Percentiles rank a stretch among this genome's conserved stretches.
Conservation (phyloP, 1,139 yeast genomes). For the Suhomyces bokatorum region DNA sequence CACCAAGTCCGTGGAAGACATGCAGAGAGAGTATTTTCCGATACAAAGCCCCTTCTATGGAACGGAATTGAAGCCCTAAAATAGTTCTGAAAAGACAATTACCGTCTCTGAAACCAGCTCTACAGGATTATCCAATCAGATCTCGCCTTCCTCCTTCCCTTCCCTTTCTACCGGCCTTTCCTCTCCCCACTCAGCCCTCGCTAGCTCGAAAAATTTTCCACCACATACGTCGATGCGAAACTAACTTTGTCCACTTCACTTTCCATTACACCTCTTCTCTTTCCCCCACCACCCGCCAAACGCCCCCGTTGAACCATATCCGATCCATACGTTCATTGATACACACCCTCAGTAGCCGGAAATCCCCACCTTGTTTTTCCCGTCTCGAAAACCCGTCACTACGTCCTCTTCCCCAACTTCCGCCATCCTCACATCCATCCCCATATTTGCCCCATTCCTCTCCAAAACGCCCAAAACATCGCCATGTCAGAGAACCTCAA, state of each 20-base stretch:
- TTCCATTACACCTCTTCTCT: neutral
- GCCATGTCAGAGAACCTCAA: slow-evolving; percentile 50
- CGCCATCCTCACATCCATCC: neutral
- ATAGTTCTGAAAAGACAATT: too few species aligned
- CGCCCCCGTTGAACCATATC: neutral
- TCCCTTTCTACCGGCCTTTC: neutral
- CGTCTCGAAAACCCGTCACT: neutral
- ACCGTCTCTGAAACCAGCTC: too few species aligned
- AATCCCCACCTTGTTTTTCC: neutral
- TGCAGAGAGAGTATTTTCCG: too few species aligned
- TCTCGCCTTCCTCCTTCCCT: neutral
- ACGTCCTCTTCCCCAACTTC: neutral
- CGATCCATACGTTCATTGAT: neutral
- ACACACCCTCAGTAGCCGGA: neutral
- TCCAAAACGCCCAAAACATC: slow-evolving; percentile 2
- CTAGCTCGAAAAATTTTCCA: slow-evolving; percentile 8
- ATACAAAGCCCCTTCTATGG: too few species aligned
- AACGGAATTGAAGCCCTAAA: too few species aligned
- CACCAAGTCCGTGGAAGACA: too few species aligned
- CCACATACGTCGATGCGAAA: slow-evolving; percentile 10
- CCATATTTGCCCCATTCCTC: neutral
- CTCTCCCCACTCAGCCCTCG: neutral
- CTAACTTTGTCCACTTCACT: neutral
- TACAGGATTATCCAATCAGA: too few species aligned
- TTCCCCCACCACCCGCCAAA: neutral